A percentile compares a stretch with the other conserved stretches of the same genome.
phyloP scores from a whole-genome alignment of 257 asterid genomes.

The Paraleonurus japonicus region DNA sequence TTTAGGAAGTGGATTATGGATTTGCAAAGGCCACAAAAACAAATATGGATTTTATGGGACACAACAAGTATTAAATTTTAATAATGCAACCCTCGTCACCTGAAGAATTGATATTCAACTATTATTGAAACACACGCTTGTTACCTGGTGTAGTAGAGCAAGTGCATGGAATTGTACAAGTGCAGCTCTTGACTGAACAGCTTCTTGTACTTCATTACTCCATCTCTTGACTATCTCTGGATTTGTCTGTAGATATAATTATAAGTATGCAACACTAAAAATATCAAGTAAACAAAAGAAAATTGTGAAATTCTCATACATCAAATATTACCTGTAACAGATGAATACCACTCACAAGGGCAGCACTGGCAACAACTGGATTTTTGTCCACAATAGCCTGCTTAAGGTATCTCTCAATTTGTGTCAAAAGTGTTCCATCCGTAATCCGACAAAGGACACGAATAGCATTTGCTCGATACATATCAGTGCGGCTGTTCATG shows the following conservation, averaged over 20 bases:
- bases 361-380: slow-evolving; percentile 95
- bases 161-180: slow-evolving; percentile 96
- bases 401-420: slow-evolving; percentile 91
- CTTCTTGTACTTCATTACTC: slow-evolving; percentile 99
- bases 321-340: slow-evolving; percentile 66
- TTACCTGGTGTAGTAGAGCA: slow-evolving; percentile 90
- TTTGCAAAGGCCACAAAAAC: background rate
- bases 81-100: background rate
- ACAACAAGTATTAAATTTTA: background rate
- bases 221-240: slow-evolving; percentile 95
- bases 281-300: slow-evolving; percentile 20
- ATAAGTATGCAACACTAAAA: slow-evolving; percentile 14
- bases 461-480: slow-evolving; percentile 95
- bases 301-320: slow-evolving; percentile 9
- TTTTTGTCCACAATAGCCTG: slow-evolving; percentile 97
- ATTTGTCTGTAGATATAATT: slow-evolving; percentile 53
- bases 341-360: slow-evolving; percentile 94
- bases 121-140: background rate
- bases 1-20: background rate
- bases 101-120: background rate
- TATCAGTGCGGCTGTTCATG: slow-evolving; percentile 96
- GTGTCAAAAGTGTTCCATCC: slow-evolving; percentile 90
- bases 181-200: slow-evolving; percentile 92
- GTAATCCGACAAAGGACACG: slow-evolving; percentile 92
- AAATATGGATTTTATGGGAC: background rate